A percentile compares a stretch with the other conserved stretches of the same genome.
These are phyloP conservation scores for Moelleriella libera DNA, from an alignment of 2,329 filamentous ascomycete genomes.

Conservation along the genomic window DNA sequence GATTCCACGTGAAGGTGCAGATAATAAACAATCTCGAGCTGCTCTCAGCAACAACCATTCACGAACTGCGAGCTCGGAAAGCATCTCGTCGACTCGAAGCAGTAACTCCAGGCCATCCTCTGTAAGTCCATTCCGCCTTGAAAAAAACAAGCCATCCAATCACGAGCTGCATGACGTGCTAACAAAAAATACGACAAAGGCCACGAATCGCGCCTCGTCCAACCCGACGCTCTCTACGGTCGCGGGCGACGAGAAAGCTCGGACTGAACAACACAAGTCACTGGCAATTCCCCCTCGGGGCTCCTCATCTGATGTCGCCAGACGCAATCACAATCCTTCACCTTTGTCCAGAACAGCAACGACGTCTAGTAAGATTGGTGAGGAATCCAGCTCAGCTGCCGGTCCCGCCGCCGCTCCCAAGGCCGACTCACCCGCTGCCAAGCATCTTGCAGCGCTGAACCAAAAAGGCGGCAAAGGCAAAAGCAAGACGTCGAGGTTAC, in stretches of 20 bases:
- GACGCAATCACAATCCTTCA: slow-evolving; percentile 53
- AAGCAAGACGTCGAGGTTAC: slow-evolving; percentile 73
- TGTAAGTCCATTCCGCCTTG: slow-evolving; percentile 35
- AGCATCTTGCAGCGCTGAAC: slow-evolving; percentile 76
- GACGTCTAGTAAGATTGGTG: slow-evolving; percentile 39
- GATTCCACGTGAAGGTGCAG: slow-evolving; percentile 8
- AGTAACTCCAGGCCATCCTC: slow-evolving; percentile 48
- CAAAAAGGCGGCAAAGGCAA: slow-evolving; percentile 66
- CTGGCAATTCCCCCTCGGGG: slow-evolving; percentile 46
- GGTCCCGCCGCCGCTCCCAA: slow-evolving; percentile 20
- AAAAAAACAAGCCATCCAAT: too few relatives aligned
- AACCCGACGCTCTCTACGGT: slow-evolving; percentile 36
- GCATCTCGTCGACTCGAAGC: slow-evolving; percentile 43
- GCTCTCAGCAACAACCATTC: slow-evolving; percentile 17
- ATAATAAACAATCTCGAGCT: slow-evolving; percentile 22
- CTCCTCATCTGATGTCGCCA: slow-evolving; percentile 51
- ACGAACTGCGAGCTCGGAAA: slow-evolving; percentile 50
- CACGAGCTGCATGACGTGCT: slow-evolving; percentile 17
- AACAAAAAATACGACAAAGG: slow-evolving; percentile 35
- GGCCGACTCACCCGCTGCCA: slow-evolving; percentile 56
- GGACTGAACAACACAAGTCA: slow-evolving; percentile 36
- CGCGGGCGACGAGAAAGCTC: slow-evolving; percentile 29
- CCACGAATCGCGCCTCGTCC: slow-evolving; percentile 43
- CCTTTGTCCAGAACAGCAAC: slow-evolving; percentile 59
- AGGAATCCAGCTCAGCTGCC: slow-evolving; percentile 25